Evolutionary conservation across 2,329 filamentous ascomycete species (phyloP).

Genomic region (Mariannaea elegans): DNA sequence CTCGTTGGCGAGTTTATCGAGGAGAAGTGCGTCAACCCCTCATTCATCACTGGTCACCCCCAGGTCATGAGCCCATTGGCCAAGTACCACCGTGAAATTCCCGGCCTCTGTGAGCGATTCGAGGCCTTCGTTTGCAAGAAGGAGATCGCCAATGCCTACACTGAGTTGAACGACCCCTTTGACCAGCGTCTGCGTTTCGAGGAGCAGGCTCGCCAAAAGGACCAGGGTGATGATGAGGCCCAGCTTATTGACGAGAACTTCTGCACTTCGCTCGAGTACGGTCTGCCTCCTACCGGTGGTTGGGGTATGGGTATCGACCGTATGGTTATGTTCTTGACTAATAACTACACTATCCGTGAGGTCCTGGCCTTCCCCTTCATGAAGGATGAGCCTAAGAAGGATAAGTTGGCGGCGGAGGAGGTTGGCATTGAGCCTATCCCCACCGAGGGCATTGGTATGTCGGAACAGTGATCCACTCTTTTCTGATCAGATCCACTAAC

Average conservation of each 20-base stretch:
- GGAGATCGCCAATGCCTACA: constrained; percentile 97
- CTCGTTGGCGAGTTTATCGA: constrained; percentile 95
- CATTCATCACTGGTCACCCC: constrained; percentile 70
- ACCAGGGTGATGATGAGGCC: constrained; percentile 95
- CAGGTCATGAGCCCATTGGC: constrained; percentile 86
- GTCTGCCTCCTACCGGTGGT: constrained; percentile 91
- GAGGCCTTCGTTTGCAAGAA: constrained; percentile 83
- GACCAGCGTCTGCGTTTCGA: constrained; percentile 87
- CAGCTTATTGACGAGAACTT: constrained; percentile 97
- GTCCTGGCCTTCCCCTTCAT: constrained; percentile 97
- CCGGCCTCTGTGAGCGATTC: constrained; percentile 94
- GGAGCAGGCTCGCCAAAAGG: constrained; percentile 96
- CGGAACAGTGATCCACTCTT: background rate
- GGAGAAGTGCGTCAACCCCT: constrained; percentile 91
- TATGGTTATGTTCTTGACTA: constrained; percentile 92
- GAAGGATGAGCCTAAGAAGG: constrained; percentile 73
- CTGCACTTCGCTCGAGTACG: constrained; percentile 87
- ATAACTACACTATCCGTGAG: constrained; percentile 94
- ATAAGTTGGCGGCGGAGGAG: constrained; percentile 51
- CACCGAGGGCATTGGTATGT: constrained; percentile 41
- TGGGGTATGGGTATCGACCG: constrained; percentile 98
- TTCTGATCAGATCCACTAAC: constrained; percentile 17
- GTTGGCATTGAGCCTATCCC: constrained; percentile 40
- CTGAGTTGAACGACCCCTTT: constrained; percentile 92
- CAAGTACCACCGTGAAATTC: constrained; percentile 86